Base-by-base conservation (phyloP, 2,329 filamentous ascomycete species). In the Trichocomaceae sp. region DNA sequence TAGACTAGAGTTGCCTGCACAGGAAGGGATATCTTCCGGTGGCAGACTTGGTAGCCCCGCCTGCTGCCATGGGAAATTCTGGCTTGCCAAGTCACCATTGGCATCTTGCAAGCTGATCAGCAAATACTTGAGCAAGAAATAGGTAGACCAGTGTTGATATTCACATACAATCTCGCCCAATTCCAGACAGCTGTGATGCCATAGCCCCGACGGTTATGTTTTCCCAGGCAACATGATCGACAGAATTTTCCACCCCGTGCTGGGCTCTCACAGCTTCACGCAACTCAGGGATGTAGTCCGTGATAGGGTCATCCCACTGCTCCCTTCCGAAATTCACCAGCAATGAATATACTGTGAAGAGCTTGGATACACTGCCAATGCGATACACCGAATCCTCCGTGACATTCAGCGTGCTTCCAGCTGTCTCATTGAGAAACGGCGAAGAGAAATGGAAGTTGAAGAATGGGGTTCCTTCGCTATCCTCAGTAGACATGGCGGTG, bases 351-450 rank as follows among this genome's bases (percentile, higher is more conserved):
- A 73, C 67, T 0, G 74, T 75, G 59, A 71, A 72, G 17, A 75
- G 54, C 56, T 77, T 77, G 1, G 72, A 75, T 26, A 73, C 52
- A 47, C 74, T 77, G 0, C 69, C 73, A 15, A 76, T 64, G 9
- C 75, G 70, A 58, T 75, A 77, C 2, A 77, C 66, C 3, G 50
- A 37, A 49, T 35, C 19, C 19, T 23, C 31, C 2, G 31, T 35
- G 5, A 50, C 33, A 29, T 8, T 41, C 5, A 6, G 7, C 17
- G 33, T 50, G 17, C 47, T 50, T 23, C 47, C 47, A 50, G 47
- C 47, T 29, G 47, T 23, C 47, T 35, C 12, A 23, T 50, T 50
- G 13, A 50, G 35, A 37, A 50, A 50, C 12, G 47, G 35, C 35
- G 47, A 50, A 7, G 47, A 50, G 20, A 50, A 50, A 19, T 50